Evolutionary conservation across 2,329 filamentous ascomycete genomes (phyloP), one percentile per base, ranked within the genome.

Genomic region (Aspergillus pseudoterreus): DNA sequence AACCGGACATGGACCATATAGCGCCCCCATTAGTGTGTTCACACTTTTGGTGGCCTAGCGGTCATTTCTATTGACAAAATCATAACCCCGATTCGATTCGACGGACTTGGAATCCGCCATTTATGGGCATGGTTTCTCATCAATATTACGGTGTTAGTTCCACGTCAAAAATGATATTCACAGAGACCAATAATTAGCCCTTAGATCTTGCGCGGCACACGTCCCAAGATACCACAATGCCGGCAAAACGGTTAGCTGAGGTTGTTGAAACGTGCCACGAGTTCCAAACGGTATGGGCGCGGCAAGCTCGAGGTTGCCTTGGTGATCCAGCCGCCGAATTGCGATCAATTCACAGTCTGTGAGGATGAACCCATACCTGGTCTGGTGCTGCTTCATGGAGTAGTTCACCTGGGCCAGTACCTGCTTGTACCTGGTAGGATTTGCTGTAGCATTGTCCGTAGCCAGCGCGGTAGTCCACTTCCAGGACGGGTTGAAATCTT

Each of bases 141-240:
- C 5, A 35, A 35, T n/a, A 35, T 35, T 6, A 35, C 33, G 33
- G 33, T 8, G 33, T 35, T 35, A 35, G 33, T 35, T 35, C 33
- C 19, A 19, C 3, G 3, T 19, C 17, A 19, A 3, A 2, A 19
- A 19, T 19, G 17, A 19, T 19, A 19, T 19, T 46, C 30, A 38
- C 14, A 48, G 36, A 33, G 35, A 50, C 41, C 43, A 51, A n/a
- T 10, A 17, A 22, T 43, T 22, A 17, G 21, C 21, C 21, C 22
- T 4, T 10, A 43, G 39, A 14, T 51, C 21, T n/a, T 51, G 6
- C 3, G 53, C 47, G 6, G 58, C 55, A 41, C 61, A 54, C 60
- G 62, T 62, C 12, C 58, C 58, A 2, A 62, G 21, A 50, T 60
- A 62, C 57, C 57, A 62, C n/a, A 62, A 24, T 2, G 49, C 60